Evolutionary conservation across 2,329 filamentous ascomycete genomes (phyloP).

Genomic region (Lecanicillium sp.): DNA sequence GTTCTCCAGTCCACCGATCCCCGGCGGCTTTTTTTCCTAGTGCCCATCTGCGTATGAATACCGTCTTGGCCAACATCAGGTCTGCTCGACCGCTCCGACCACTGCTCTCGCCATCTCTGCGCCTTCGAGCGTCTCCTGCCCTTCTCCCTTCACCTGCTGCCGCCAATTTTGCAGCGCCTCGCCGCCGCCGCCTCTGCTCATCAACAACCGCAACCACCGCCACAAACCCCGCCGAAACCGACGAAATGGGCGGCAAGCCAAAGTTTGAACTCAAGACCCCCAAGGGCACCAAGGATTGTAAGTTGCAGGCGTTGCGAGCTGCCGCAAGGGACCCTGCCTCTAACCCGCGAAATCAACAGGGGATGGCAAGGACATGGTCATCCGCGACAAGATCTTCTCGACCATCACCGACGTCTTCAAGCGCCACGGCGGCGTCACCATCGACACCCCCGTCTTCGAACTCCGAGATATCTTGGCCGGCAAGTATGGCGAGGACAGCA

Average conservation of each 20-base stretch:
- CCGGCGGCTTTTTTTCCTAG: conserved; percentile 2
- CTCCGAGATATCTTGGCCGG: conserved; percentile 78
- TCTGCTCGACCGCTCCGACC: conserved; percentile 7
- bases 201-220: background rate
- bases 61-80: conserved; percentile 8
- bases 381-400: conserved; percentile 72
- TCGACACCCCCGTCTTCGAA: conserved; percentile 81
- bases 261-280: conserved; percentile 75
- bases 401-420: conserved; percentile 75
- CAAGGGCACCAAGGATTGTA: conserved; percentile 84
- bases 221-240: conserved; percentile 1
- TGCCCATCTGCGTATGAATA: conserved; percentile 9
- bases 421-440: conserved; percentile 70
- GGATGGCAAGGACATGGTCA: conserved; percentile 70
- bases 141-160: background rate
- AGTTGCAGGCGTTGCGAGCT: conserved; percentile 9
- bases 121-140: background rate
- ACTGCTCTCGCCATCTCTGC: conserved; percentile 5
- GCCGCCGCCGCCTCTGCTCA: conserved; percentile 2
- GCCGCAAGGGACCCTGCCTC: background rate
- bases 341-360: conserved; percentile 22
- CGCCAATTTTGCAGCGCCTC: background rate
- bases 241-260: conserved; percentile 30
- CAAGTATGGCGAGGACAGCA: conserved; percentile 89
- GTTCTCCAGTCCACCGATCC: too few relatives aligned